Conservation (phyloP, 345 rosid species). For the Tarenaya hassleriana region DNA sequence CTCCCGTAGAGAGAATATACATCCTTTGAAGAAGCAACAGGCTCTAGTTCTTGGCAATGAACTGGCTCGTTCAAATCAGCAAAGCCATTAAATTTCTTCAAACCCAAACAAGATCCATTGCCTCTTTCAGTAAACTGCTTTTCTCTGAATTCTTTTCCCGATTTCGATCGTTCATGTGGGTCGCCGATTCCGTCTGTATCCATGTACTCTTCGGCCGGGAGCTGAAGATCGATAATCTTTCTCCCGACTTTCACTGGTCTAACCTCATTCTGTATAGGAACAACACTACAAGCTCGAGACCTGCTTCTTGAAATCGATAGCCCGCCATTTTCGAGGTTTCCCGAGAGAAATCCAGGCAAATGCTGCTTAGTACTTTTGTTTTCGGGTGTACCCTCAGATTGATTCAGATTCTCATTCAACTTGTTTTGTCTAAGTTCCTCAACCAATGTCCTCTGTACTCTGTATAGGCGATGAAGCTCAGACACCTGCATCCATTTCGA, state of each 20-base stretch:
- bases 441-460: constrained; percentile 61
- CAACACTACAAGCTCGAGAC: constrained; percentile 43
- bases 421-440: constrained; percentile 44
- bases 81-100: constrained; percentile 35
- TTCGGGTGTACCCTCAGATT: constrained; percentile 22
- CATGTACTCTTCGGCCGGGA: constrained; percentile 71
- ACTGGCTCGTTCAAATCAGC: constrained; percentile 82
- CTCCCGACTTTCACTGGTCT: constrained; percentile 73
- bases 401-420: constrained; percentile 17
- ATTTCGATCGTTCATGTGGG: constrained; percentile 28
- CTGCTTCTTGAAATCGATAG: too few relatives aligned
- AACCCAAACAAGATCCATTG: constrained; percentile 35
- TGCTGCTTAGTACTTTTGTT: constrained; percentile 47
- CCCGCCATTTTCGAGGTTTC: constrained; percentile 44
- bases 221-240: constrained; percentile 77
- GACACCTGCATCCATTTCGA: constrained; percentile 20
- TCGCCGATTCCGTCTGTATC: constrained; percentile 46
- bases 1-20: constrained; percentile 36
- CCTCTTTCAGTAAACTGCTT: constrained; percentile 29
- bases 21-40: constrained; percentile 26
- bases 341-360: constrained; percentile 43
- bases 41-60: constrained; percentile 33
- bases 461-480: constrained; percentile 69
- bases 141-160: constrained; percentile 31
- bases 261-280: constrained; percentile 49